These are phyloP conservation scores for Pelargonium myrrhifolium DNA, from an alignment of 441 rosid genomes.

Conservation along the genomic window DNA sequence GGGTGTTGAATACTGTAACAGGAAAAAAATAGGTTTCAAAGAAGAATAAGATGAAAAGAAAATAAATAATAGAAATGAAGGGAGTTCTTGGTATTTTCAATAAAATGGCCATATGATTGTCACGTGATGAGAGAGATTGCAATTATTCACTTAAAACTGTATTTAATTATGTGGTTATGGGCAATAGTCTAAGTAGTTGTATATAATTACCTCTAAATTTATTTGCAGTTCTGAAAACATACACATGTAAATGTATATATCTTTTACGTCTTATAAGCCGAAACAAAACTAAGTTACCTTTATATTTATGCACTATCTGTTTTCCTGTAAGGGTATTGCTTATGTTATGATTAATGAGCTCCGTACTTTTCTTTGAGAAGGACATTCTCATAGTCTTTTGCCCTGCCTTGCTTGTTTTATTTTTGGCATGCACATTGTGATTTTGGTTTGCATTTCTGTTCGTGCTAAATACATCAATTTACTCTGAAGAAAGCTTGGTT, in stretches of 20 bases:
- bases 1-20: too few relatives aligned
- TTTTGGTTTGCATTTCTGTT: neutral
- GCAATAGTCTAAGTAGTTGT: too few relatives aligned
- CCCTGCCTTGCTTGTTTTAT: neutral
- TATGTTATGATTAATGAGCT: neutral
- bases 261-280: neutral
- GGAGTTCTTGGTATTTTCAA: too few relatives aligned
- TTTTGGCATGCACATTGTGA: neutral
- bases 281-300: neutral
- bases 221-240: neutral
- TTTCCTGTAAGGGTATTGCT: neutral
- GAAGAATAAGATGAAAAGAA: too few relatives aligned
- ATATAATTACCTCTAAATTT: too few relatives aligned
- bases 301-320: neutral
- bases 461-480: neutral
- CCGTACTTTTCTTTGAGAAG: neutral
- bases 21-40: too few relatives aligned
- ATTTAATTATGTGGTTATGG: too few relatives aligned
- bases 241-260: neutral
- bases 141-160: too few relatives aligned
- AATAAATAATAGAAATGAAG: too few relatives aligned
- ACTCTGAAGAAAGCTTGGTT: neutral
- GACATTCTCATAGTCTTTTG: neutral
- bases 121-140: too few relatives aligned
- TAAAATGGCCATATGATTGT: too few relatives aligned